Base-by-base conservation (phyloP, 305 asterid genomes). In the Fraxinus ornus region DNA sequence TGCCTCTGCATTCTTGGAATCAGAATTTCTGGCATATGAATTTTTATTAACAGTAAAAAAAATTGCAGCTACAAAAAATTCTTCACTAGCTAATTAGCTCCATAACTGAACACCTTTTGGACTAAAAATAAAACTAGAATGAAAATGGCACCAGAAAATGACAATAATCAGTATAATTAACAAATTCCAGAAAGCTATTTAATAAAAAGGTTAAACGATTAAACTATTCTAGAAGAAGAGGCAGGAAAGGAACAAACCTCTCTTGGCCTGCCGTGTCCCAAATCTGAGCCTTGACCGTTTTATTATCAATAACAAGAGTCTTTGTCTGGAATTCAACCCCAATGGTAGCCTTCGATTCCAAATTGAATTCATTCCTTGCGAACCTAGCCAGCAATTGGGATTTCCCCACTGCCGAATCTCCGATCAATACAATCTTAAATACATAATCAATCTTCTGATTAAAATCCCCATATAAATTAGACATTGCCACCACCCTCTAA, bases 251-350 rank as follows among this genome's bases (percentile, higher is more conserved):
- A 49, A 15, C 62, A 49, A 49, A 60, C 70, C 70, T 60, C 4
- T 60, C 70, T 60, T 21, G 70, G 70, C 70, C 70, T n/a, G 70
- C 70, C 0, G 70, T 60, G 70, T 60, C 70, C 70, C 70, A 60
- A 21, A 60, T 60, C 30, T 60, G 70, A 3, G 70, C 70, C 12
- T 60, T 60, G 9, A 84, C 84, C 64, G 21, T 84, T 52, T 84
- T 84, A 0, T 79, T 79, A 78, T 84, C 78, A 77, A 80, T 84
- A 12, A 47, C 76, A 35, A 84, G 33, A 52, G 71, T 82, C 70
- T 80, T 84, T 13, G 87, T 84, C 26, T 84, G 87, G 62, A 84
- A 84, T 44, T 84, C 87, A 77, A 84, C 87, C 5, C 87, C 87
- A 73, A 84, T 80, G 22, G 87, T 84, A 37, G 87, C 78, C 77